A percentile compares a stretch with the other conserved stretches of the same genome.
Evolutionary conservation across 768 basidiomycete genomes (phyloP).

Genomic region (Paxillus involutus): DNA sequence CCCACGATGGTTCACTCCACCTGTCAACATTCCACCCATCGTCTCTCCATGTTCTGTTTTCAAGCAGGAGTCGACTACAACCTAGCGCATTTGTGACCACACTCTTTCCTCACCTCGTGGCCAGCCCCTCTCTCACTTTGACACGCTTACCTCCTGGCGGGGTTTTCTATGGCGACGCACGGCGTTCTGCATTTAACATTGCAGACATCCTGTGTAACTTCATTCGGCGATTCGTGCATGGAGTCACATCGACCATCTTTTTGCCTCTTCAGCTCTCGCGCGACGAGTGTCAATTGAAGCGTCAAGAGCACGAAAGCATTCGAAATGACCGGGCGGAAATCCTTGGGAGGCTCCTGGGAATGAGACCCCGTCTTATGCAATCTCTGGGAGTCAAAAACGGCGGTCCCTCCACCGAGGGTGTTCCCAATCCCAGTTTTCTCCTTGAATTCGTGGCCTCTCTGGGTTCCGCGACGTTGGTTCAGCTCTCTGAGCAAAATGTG

Average conservation of each 20-base stretch:
- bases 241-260: conserved; percentile 12
- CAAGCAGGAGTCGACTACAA: conserved; percentile 43
- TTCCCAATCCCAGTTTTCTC: conserved; percentile 13
- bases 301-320: conserved; percentile 56
- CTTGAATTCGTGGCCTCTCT: conserved; percentile 22
- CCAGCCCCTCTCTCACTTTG: conserved; percentile 27
- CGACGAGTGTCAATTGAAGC: conserved; percentile 67
- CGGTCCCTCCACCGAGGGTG: background rate
- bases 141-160: conserved; percentile 10
- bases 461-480: conserved; percentile 15
- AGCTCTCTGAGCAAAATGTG: conserved; percentile 9
- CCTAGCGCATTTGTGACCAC: conserved; percentile 53
- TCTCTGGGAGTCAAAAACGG: conserved; percentile 24
- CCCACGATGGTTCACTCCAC: conserved; percentile 45
- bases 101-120: conserved; percentile 64
- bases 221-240: conserved; percentile 11
- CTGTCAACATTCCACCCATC: conserved; percentile 46
- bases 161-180: conserved; percentile 2
- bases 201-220: conserved; percentile 7
- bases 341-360: conserved; percentile 60
- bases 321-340: conserved; percentile 68
- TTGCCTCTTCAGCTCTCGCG: conserved; percentile 63
- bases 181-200: conserved; percentile 6
- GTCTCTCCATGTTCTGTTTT: conserved; percentile 49
- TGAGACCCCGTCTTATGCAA: conserved; percentile 46